Evolutionary conservation across 306 rosid genomes (phyloP).

Genomic region (Vigna reflexopilosa): DNA sequence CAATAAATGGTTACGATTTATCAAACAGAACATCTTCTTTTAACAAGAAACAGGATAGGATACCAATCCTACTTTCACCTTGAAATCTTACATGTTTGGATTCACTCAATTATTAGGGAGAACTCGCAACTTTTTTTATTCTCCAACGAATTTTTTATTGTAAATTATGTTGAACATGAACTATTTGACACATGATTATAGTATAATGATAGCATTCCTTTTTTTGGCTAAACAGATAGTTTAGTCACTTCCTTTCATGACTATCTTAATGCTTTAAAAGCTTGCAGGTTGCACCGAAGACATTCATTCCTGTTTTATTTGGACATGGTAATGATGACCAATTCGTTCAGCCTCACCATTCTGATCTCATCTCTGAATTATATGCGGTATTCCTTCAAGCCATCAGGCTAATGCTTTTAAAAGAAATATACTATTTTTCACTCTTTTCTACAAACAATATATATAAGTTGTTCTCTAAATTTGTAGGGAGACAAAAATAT

Average conservation of each 20-base stretch:
- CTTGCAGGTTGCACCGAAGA: conserved; percentile 81
- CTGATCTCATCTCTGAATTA: conserved; percentile 71
- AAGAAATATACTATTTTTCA: conserved; percentile 20
- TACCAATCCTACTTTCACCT: not conserved
- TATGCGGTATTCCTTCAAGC: conserved; percentile 65
- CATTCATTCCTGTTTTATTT: conserved; percentile 88
- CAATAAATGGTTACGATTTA: too few species aligned
- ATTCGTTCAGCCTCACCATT: conserved; percentile 84
- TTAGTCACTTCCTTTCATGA: conserved; percentile 37
- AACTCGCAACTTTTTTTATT: not conserved
- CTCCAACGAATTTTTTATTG: not conserved
- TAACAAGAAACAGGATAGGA: too few species aligned
- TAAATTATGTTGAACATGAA: not conserved
- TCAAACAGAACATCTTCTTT: too few species aligned
- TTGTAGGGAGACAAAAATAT: conserved; percentile 87
- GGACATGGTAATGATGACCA: conserved; percentile 89
- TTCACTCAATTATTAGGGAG: not conserved
- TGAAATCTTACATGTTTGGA: conserved; percentile 6
- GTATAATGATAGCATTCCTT: not conserved
- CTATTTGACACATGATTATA: not conserved
- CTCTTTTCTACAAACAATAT: conserved; percentile 9
- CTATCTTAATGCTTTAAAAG: conserved; percentile 41
- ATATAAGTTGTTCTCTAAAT: conserved; percentile 42
- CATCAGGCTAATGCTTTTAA: conserved; percentile 6
- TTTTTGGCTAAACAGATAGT: conserved; percentile 24